A percentile compares a stretch with the other conserved stretches of the same genome.
These are phyloP conservation scores for Trametes cubensis DNA, from an alignment of 768 basidiomycete genomes.

Conservation along the genomic window DNA sequence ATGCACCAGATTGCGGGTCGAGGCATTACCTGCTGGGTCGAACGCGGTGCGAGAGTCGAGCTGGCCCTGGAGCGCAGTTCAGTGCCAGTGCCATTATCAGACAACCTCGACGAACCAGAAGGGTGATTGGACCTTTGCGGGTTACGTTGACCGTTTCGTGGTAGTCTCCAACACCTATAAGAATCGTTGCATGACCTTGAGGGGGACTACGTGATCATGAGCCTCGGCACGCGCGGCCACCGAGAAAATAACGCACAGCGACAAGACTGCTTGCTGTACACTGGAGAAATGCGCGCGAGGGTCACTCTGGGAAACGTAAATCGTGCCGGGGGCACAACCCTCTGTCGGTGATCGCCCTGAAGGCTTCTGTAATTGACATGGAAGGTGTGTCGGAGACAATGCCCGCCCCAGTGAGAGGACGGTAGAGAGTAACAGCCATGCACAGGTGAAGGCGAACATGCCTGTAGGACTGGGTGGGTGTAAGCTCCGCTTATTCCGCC, in stretches of 20 bases:
- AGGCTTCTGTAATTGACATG: conserved; percentile 57
- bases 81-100: background rate
- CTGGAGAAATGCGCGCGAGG: conserved; percentile 46
- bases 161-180: conserved; percentile 62
- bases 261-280: conserved; percentile 58
- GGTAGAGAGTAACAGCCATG: background rate
- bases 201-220: conserved; percentile 40
- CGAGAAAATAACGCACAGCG: conserved; percentile 46
- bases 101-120: conserved; percentile 45
- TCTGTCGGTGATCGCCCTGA: conserved; percentile 43
- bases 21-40: conserved; percentile 45
- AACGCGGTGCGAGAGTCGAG: conserved; percentile 40
- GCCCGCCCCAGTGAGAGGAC: conserved; percentile 19
- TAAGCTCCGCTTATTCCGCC: too few relatives aligned
- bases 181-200: conserved; percentile 46
- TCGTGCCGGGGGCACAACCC: conserved; percentile 60
- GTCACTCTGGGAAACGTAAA: conserved; percentile 59
- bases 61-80: conserved; percentile 46
- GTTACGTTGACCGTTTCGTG: conserved; percentile 63
- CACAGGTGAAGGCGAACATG: too few relatives aligned
- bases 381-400: conserved; percentile 49
- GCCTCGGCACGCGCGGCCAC: background rate
- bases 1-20: conserved; percentile 52
- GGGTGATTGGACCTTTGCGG: conserved; percentile 52
- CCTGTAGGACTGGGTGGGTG: too few relatives aligned